Evolutionary conservation across 305 asterid species (phyloP).

Genomic region (Withania somnifera): DNA sequence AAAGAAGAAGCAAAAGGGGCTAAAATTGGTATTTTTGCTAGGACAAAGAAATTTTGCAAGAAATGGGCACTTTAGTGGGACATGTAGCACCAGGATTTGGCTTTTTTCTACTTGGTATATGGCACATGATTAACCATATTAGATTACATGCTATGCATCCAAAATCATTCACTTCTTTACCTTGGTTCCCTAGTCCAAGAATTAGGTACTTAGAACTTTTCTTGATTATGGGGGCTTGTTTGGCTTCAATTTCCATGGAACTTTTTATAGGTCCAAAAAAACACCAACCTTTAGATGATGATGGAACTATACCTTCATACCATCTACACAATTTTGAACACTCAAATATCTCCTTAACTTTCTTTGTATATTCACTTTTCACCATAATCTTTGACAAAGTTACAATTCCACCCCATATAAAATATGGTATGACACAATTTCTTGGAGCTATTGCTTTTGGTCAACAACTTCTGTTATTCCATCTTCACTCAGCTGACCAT

Average conservation of each 20-base stretch:
- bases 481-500: slow-evolving; percentile 78
- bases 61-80: slow-evolving; percentile 62
- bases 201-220: slow-evolving; percentile 55
- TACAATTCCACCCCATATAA: slow-evolving; percentile 24
- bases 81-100: slow-evolving; percentile 81
- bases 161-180: slow-evolving; percentile 39
- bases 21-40: background rate
- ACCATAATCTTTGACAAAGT: slow-evolving; percentile 39
- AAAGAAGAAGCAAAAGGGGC: background rate
- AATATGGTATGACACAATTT: slow-evolving; percentile 30
- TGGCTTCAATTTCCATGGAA: slow-evolving; percentile 66
- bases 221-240: slow-evolving; percentile 30
- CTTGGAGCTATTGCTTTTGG: slow-evolving; percentile 50
- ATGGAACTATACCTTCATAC: slow-evolving; percentile 62
- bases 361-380: slow-evolving; percentile 46
- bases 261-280: slow-evolving; percentile 58
- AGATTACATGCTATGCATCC: slow-evolving; percentile 42
- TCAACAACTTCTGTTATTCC: slow-evolving; percentile 60
- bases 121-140: slow-evolving; percentile 69
- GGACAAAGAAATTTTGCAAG: background rate
- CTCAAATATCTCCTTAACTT: slow-evolving; percentile 51
- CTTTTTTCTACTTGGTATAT: slow-evolving; percentile 53
- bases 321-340: slow-evolving; percentile 79
- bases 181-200: slow-evolving; percentile 72
- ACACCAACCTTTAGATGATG: slow-evolving; percentile 57